A percentile compares a stretch with the other conserved stretches of the same genome.
These are phyloP conservation scores for Phytopythium kandeliae DNA, from an alignment of 352 stramenopile genomes.

Conservation along the genomic window DNA sequence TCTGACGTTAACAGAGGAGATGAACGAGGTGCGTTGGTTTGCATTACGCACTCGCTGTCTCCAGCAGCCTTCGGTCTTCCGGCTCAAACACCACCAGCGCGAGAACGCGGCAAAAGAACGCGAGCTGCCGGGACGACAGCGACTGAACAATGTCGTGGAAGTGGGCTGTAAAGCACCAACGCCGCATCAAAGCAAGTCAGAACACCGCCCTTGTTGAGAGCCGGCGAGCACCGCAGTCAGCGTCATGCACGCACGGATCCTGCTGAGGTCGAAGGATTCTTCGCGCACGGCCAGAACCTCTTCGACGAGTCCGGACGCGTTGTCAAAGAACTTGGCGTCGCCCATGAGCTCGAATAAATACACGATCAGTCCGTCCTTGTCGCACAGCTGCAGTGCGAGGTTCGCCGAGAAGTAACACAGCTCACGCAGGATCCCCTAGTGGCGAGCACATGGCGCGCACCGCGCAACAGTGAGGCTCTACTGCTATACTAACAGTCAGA, in stretches of 20 bases:
- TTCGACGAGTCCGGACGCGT: constrained; percentile 87
- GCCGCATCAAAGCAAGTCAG: not conserved
- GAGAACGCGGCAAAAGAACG: constrained; percentile 95
- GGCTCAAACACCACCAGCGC: constrained; percentile 94
- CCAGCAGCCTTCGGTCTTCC: constrained; percentile 90
- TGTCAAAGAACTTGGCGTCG: constrained; percentile 88
- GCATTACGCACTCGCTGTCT: constrained; percentile 73
- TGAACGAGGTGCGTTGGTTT: not conserved
- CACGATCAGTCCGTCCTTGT: constrained; percentile 85
- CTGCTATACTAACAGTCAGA: not conserved
- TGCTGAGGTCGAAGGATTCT: constrained; percentile 70
- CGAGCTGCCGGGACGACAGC: constrained; percentile 90
- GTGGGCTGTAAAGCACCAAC: constrained; percentile 42
- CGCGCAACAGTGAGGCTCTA: not conserved
- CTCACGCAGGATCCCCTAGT: constrained; percentile 59
- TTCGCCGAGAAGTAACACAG: constrained; percentile 77
- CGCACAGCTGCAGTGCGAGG: constrained; percentile 60
- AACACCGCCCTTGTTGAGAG: not conserved
- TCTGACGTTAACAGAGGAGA: constrained; percentile 5
- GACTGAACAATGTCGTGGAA: constrained; percentile 88
- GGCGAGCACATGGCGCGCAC: not conserved
- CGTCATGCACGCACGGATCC: constrained; percentile 51
- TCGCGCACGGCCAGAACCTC: constrained; percentile 90
- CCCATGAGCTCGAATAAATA: constrained; percentile 93
- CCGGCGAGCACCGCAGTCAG: not conserved